These are phyloP conservation scores for Entomortierella chlamydospora DNA, from an alignment of 192 early-diverging fungal genomes.

Conservation along the genomic window DNA sequence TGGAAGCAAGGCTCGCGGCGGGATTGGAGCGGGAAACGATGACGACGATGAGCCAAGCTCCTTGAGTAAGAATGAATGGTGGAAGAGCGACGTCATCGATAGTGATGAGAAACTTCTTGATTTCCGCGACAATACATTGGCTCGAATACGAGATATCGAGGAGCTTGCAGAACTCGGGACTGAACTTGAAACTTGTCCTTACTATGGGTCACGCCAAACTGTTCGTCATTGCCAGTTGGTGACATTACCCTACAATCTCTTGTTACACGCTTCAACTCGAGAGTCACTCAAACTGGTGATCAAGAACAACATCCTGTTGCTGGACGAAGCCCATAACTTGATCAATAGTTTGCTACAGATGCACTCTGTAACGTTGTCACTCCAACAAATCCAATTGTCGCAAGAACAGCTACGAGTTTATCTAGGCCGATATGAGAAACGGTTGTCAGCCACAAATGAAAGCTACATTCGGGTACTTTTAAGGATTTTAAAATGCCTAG, in stretches of 20 bases:
- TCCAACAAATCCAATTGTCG: constrained; percentile 62
- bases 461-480: constrained; percentile 83
- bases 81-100: constrained; percentile 12
- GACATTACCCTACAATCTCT: constrained; percentile 89
- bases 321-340: constrained; percentile 87
- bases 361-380: constrained; percentile 71
- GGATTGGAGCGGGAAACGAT: neutral
- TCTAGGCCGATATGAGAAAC: constrained; percentile 71
- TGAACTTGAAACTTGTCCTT: constrained; percentile 74
- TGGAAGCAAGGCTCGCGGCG: neutral
- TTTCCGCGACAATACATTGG: constrained; percentile 64
- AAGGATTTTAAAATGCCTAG: constrained; percentile 67
- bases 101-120: constrained; percentile 64
- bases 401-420: constrained; percentile 73
- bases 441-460: constrained; percentile 78
- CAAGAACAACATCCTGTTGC: constrained; percentile 77
- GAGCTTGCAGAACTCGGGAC: constrained; percentile 79
- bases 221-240: constrained; percentile 73
- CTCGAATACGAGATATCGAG: constrained; percentile 82
- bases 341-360: constrained; percentile 80
- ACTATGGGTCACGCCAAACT: constrained; percentile 82
- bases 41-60: neutral
- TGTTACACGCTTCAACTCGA: constrained; percentile 79
- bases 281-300: constrained; percentile 80
- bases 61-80: neutral